A percentile compares a stretch with the other conserved stretches of the same genome.
Evolutionary conservation across 2,329 filamentous ascomycete species (phyloP).

Genomic region (Coniella lustricola): DNA sequence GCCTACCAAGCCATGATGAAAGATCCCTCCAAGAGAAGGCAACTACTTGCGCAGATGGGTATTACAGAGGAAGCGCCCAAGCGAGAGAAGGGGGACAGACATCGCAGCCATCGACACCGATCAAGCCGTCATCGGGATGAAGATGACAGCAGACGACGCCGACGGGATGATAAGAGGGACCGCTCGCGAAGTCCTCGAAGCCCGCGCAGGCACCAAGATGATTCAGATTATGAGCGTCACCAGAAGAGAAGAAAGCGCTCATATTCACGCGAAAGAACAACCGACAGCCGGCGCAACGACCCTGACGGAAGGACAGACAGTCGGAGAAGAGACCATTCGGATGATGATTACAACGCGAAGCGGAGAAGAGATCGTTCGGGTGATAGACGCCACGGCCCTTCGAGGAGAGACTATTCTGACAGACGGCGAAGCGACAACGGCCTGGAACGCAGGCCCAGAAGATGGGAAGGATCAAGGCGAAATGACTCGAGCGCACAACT

Average conservation of each 20-base stretch:
- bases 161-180: conserved; percentile 38
- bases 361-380: neutral
- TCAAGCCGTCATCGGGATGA: conserved; percentile 23
- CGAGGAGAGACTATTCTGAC: conserved; percentile 12
- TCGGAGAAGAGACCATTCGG: conserved; percentile 15
- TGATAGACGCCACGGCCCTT: neutral
- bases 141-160: conserved; percentile 30
- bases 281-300: conserved; percentile 29
- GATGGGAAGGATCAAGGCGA: neutral
- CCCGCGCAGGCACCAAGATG: conserved; percentile 30
- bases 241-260: conserved; percentile 36
- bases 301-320: conserved; percentile 24
- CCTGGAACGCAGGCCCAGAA: neutral
- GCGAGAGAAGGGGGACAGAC: conserved; percentile 36
- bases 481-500: conserved; percentile 8
- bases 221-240: conserved; percentile 33
- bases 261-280: conserved; percentile 34
- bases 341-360: conserved; percentile 15
- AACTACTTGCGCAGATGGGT: conserved; percentile 59
- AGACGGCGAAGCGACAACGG: conserved; percentile 1
- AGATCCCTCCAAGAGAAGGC: conserved; percentile 60
- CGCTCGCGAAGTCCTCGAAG: conserved; percentile 38
- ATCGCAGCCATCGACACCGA: conserved; percentile 33
- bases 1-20: conserved; percentile 76
- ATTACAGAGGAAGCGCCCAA: conserved; percentile 39